Conservation (phyloP, 1,284 basidiomycete species). For the Cryptococcus neoformans region DNA sequence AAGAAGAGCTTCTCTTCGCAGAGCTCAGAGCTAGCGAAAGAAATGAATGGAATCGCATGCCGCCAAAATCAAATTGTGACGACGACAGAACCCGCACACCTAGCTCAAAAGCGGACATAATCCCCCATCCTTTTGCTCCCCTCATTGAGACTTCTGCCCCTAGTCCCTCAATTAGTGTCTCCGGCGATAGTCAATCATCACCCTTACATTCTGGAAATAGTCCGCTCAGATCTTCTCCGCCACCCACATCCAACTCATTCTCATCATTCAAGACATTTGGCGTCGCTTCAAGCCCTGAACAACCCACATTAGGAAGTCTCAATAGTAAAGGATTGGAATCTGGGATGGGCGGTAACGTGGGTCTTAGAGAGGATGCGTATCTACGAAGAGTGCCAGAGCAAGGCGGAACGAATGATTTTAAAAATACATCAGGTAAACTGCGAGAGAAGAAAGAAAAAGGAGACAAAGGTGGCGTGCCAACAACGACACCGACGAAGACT, state of each 20-base stretch:
- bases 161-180: conserved; percentile 12
- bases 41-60: not conserved
- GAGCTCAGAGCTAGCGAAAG: conserved; percentile 25
- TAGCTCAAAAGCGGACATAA: not conserved
- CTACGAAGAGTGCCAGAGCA: conserved; percentile 32
- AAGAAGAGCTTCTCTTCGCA: conserved; percentile 43
- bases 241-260: conserved; percentile 16
- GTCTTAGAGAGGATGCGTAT: conserved; percentile 39
- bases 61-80: no score
- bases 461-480: conserved; percentile 4
- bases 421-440: conserved; percentile 4
- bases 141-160: conserved; percentile 13
- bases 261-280: conserved; percentile 31
- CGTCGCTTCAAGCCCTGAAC: conserved; percentile 8
- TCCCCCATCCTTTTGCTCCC: not conserved
- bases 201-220: not conserved
- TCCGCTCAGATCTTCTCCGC: not conserved
- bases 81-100: not conserved
- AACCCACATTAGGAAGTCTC: not conserved
- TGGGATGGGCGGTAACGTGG: conserved; percentile 36
- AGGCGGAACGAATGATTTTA: conserved; percentile 17
- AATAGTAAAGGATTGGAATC: conserved; percentile 30
- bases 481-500: conserved; percentile 12
- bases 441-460: conserved; percentile 1
- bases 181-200: conserved; percentile 1